Conservation (phyloP, 2,329 filamentous ascomycete genomes). For the Apiospora arundinis region DNA sequence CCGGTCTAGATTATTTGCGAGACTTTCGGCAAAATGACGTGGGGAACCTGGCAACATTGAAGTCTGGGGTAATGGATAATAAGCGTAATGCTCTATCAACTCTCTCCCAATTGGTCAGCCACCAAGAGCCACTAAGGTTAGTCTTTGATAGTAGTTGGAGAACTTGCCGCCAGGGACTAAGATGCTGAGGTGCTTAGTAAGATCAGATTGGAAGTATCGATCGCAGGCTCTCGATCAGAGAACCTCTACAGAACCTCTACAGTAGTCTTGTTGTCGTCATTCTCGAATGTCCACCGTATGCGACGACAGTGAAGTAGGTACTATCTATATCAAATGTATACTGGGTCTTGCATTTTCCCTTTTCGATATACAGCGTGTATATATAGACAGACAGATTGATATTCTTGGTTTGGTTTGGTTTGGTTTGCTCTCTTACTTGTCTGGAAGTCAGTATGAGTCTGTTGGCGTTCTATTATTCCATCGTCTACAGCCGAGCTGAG, state of each 20-base stretch:
- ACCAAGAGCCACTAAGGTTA: not conserved
- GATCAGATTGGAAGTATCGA: not conserved
- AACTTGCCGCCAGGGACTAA: no score
- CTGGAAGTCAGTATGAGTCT: not conserved
- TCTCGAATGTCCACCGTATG: not conserved
- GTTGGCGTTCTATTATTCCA: not conserved
- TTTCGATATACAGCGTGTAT: not conserved
- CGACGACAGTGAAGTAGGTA: no score
- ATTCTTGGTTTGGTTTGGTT: no score
- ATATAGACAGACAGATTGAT: no score
- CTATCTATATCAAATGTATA: no score
- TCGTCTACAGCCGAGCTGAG: not conserved
- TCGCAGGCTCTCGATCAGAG: no score
- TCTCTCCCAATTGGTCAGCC: not conserved
- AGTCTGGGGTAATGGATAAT: constrained; percentile 10
- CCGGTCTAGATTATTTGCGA: not conserved
- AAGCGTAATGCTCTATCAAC: not conserved
- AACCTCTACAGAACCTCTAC: no score
- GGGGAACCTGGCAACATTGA: not conserved
- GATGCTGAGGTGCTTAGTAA: not conserved
- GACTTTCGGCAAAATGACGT: not conserved
- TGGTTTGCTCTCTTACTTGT: not conserved
- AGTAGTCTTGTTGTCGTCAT: not conserved
- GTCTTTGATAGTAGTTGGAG: no score
- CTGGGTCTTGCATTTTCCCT: not conserved